Evolutionary conservation across 2,329 filamentous ascomycete species (phyloP), one percentile per base, ranked within the genome.

Genomic region (Arthrobotrys iridis): DNA sequence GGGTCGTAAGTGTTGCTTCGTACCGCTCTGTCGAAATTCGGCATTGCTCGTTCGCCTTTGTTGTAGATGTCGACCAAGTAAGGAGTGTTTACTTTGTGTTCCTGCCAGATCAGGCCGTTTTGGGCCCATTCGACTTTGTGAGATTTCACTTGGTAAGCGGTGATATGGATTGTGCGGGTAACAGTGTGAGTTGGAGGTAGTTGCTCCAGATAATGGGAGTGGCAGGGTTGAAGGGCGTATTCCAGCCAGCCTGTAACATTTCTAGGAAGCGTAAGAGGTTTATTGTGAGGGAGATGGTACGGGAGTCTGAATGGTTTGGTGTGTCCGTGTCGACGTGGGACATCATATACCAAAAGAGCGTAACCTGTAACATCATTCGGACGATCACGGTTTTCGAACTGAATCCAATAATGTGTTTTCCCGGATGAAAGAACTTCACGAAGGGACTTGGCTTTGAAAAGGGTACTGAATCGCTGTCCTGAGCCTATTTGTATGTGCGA

Each of bases 391-490:
- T 84, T 87, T 72, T 86, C 84, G 65, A 84, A 83, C 77, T 86
- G 81, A 64, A 87, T 82, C 77, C 82, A 80, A 78, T 83, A 82
- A 67, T 83, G 79, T 1, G 81, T 81, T 77, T 83, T 80, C 8
- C 81, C 79, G 8, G 81, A 67, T 0, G 80, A 77, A 2, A 79
- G 75, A 7, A 71, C 65, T 30, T 71, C 72, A 3, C 18, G 28
- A 8, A 71, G 64, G 2, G 58, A 57, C 77, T 89, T 89, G 0
- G 87, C 84, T 10, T 81, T 83, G 30, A 90, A 81, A 1, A 90
- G 81, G 0, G 85, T 82, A 74, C 87, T 87, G 79, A 87, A 90
- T n/a, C 88, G 85, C 78, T 90, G 88, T 0, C 88, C 88, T 3
- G 83, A 81, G 5, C 83, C 84, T 3, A 90, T 78, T 77, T 89